Conservation (phyloP, 2,329 filamentous ascomycete genomes). For the Metarhizium robertsii region DNA sequence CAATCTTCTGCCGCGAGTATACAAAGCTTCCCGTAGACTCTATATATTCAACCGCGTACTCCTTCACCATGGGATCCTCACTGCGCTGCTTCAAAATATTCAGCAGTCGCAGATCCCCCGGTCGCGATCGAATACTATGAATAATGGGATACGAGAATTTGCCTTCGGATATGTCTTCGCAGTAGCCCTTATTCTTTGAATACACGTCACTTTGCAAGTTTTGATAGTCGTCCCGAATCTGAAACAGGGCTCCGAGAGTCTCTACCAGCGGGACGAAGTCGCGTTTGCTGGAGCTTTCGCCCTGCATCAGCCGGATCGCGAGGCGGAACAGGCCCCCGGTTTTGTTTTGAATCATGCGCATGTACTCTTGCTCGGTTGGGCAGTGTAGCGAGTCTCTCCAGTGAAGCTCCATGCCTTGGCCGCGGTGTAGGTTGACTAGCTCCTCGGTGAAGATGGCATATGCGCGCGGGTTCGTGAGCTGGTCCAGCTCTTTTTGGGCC, state of each 20-base stretch:
- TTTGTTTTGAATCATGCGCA: conserved; percentile 80
- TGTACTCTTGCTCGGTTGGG: conserved; percentile 71
- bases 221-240: conserved; percentile 8
- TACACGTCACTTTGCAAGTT: conserved; percentile 6
- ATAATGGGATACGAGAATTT: conserved; percentile 9
- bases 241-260: conserved; percentile 3
- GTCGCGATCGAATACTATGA: conserved; percentile 5
- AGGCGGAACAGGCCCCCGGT: conserved; percentile 73
- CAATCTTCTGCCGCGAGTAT: neutral
- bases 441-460: conserved; percentile 66
- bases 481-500: conserved; percentile 34
- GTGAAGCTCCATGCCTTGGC: conserved; percentile 78
- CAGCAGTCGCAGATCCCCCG: conserved; percentile 1
- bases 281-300: conserved; percentile 31
- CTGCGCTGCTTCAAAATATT: conserved; percentile 6
- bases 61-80: conserved; percentile 3
- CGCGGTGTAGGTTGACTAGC: conserved; percentile 67
- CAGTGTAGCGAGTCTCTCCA: conserved; percentile 74
- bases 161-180: conserved; percentile 7
- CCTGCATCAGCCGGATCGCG: conserved; percentile 76
- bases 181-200: conserved; percentile 5
- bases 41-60: conserved; percentile 4
- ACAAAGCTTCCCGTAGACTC: conserved; percentile 4
- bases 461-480: conserved; percentile 50
- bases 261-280: conserved; percentile 6